Evolutionary conservation across 345 rosid genomes (phyloP), one percentile per base, ranked within the genome.

Genomic region (Eucalyptus curtisii): DNA sequence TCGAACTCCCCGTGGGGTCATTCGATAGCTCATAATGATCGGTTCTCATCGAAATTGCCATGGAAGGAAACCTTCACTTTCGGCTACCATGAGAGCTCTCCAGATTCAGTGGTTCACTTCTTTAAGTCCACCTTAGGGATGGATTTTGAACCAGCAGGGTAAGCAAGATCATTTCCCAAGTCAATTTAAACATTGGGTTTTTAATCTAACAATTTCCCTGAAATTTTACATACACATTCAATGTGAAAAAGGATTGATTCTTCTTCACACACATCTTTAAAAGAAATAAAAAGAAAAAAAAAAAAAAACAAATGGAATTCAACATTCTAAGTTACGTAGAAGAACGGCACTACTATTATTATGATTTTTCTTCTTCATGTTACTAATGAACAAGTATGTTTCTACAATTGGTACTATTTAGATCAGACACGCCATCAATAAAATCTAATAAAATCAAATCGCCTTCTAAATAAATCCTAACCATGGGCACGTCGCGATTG

Each of bases 41-140:
- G 96, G 47, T 95, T 91, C 86, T 88, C 93, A 14, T 91, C 95
- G 15, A 95, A 92, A 80, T 87, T 94, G 90, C 95, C 96, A 5
- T 95, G 98, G 98, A 96, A 95, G 91, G 96, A 96, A 89, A 94
- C 94, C 16, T 90, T 96, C 20, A 87, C 96, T 55, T 89, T 94
- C 20, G 90, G 89, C 13, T 93, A 87, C 14, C 85, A 53, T 19
- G 87, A 86, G 27, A 25, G 15, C n/a, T 49, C 49, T 7, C 57
- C 91, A 33, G 31, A 91, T 37, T 64, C 89, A 31, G 92, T 92
- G 30, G 91, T 91, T 14, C 90, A 93, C 66, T 92, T 90, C 90
- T 90, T 94, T 61, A 88, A 79, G 48, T 91, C 91, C 71, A 85
- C 49, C 13, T 11, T 94, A 37, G 95, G 95, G 9, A 33, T 91